Base-by-base conservation (phyloP, 306 rosid genomes). In the Cicer cuneatum region DNA sequence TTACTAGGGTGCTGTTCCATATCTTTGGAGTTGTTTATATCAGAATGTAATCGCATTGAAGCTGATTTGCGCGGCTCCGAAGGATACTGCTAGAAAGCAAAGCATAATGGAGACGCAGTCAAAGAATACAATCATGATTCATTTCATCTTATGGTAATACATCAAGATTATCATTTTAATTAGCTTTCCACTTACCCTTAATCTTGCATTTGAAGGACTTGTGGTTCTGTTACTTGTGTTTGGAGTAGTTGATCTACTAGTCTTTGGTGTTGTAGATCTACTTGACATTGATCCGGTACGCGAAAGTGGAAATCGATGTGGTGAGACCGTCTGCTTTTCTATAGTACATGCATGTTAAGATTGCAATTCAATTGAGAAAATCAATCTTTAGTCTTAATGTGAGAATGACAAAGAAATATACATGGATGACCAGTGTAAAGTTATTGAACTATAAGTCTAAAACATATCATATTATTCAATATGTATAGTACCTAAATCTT, bases 61-160 rank as follows among this genome's bases (percentile, higher is more conserved):
- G 96, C 90, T 7, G 99, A 95, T 85, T 92, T 92, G 19, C 90
- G 89, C 6, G 99, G 96, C 83, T 89, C 98, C 0, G 97, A 92
- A 81, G 96, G 97, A 72, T 85, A 86, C 99, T 95, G 89, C 43
- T 14, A 43, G 18, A 77, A 6, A 65, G 1, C 6, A 65, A 60
- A 54, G 11, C 56, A 68, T 61, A 57, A 52, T 41, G 24, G 7
- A 74, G 68, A 62, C 2, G 1, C 11, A 21, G 73, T 69, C 45
- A 9, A 45, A 38, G 41, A 12, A 24, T 40, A 52, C 62, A 49
- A 15, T 11, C 39, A 65, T 7, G 43, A 52, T 38, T 52, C 15
- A 57, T 72, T 57, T 66, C 39, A 66, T 66, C 40, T 21, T 18
- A 64, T 10, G 18, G 14, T 35, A 40, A 63, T 18, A 16, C 16